These are phyloP conservation scores for Monosporozyma solicola DNA, from an alignment of 805 yeast species.

Conservation along the genomic window DNA sequence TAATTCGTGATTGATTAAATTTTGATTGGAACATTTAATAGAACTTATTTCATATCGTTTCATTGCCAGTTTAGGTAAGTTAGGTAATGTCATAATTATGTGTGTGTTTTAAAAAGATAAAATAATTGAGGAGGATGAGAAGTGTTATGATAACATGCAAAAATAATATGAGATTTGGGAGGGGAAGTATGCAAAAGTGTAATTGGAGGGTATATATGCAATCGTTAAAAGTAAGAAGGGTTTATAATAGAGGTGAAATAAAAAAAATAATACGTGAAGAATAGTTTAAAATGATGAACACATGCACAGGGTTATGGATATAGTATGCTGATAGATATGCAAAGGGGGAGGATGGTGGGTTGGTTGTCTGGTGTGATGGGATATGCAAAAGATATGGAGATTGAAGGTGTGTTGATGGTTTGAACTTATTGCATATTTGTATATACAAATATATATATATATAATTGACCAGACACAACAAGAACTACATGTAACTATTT, in stretches of 20 bases:
- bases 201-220: not conserved
- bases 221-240: not conserved
- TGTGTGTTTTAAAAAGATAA: not conserved
- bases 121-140: too few species aligned
- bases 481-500: too few species aligned
- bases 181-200: not conserved
- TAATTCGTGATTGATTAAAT: slow-evolving; percentile 40
- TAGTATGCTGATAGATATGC: not conserved
- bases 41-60: slow-evolving; percentile 12
- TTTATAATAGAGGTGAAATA: not conserved
- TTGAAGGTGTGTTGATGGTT: too few species aligned
- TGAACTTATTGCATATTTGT: too few species aligned
- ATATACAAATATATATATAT: too few species aligned
- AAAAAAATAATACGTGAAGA: not conserved
- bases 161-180: not conserved
- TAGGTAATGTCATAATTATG: not conserved
- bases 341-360: not conserved
- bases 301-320: not conserved
- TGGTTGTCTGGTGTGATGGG: too few species aligned
- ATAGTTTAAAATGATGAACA: not conserved
- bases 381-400: too few species aligned
- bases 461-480: too few species aligned
- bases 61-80: slow-evolving; percentile 4
- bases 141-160: not conserved
- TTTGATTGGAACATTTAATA: slow-evolving; percentile 14